Evolutionary conservation across 805 yeast species (phyloP).

Genomic region (Yamadazyma paraphyllophila): DNA sequence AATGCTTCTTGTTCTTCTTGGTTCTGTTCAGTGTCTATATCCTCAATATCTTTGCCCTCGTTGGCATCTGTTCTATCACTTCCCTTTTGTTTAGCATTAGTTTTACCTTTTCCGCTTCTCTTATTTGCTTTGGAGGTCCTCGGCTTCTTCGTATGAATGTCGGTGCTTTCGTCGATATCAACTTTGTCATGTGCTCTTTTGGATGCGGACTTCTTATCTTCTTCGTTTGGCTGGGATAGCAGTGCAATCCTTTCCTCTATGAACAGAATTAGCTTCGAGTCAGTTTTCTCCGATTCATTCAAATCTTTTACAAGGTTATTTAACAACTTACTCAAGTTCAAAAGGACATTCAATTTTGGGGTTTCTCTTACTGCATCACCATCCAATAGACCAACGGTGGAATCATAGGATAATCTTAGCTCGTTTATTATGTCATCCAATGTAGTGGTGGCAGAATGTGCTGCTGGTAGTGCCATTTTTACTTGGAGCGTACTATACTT

Average conservation of each 20-base stretch:
- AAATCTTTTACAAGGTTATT: conserved; percentile 40
- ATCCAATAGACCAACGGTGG: conserved; percentile 56
- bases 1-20: background rate
- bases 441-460: conserved; percentile 37
- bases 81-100: conserved; percentile 13
- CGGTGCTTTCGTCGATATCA: background rate
- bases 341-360: conserved; percentile 42
- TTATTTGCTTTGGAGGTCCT: background rate
- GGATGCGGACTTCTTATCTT: background rate
- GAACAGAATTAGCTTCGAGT: conserved; percentile 14
- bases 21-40: background rate
- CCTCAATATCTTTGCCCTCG: background rate
- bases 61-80: conserved; percentile 13
- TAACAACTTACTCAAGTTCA: conserved; percentile 45
- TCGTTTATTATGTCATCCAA: conserved; percentile 53
- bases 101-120: background rate
- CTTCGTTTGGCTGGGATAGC: conserved; percentile 17
- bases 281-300: conserved; percentile 30
- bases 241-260: conserved; percentile 10
- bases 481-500: too few relatives aligned
- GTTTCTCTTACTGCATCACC: conserved; percentile 51
- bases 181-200: background rate
- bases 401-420: conserved; percentile 54
- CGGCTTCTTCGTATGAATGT: background rate
- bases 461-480: conserved; percentile 9